These are phyloP conservation scores for Paracoccidioides lutzii DNA, from an alignment of 2,329 filamentous ascomycete genomes.

Conservation along the genomic window DNA sequence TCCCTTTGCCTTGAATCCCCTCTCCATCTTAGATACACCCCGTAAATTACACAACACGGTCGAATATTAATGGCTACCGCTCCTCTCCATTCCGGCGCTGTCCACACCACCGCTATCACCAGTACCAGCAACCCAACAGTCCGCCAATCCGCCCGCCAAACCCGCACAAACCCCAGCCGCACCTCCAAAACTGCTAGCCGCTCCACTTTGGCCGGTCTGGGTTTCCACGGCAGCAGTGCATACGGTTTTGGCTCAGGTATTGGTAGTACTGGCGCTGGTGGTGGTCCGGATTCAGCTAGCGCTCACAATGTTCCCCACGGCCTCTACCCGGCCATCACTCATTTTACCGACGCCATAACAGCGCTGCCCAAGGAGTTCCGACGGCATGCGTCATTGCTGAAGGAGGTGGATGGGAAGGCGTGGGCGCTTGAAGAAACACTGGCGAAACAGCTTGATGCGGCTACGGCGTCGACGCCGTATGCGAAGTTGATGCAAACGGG, in stretches of 20 bases:
- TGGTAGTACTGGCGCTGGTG: not conserved
- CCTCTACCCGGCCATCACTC: slow-evolving; percentile 54
- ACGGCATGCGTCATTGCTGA: slow-evolving; percentile 86
- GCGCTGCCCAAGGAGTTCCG: slow-evolving; percentile 91
- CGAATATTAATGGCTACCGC: not conserved
- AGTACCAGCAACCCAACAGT: slow-evolving; percentile 11
- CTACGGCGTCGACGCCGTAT: slow-evolving; percentile 24
- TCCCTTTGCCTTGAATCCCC: not conserved
- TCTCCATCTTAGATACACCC: not conserved
- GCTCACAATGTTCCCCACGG: slow-evolving; percentile 24
- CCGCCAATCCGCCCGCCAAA: slow-evolving; percentile 32
- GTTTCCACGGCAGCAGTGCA: not conserved
- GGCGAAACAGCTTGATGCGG: slow-evolving; percentile 51
- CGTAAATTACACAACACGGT: not conserved
- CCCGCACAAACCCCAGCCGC: slow-evolving; percentile 37
- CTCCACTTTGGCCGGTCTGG: slow-evolving; percentile 23
- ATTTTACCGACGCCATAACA: slow-evolving; percentile 83
- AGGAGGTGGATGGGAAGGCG: slow-evolving; percentile 96
- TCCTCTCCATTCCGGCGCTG: not conserved
- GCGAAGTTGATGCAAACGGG: slow-evolving; percentile 19
- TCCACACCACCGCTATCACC: not conserved
- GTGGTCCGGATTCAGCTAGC: slow-evolving; percentile 5
- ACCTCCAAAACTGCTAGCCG: slow-evolving; percentile 34
- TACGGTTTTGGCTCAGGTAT: not conserved
- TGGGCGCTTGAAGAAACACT: slow-evolving; percentile 76